Evolutionary conservation across 495 filamentous ascomycete genomes (phyloP), one percentile per base, ranked within the genome.

Genomic region (Cenococcum geophilum): DNA sequence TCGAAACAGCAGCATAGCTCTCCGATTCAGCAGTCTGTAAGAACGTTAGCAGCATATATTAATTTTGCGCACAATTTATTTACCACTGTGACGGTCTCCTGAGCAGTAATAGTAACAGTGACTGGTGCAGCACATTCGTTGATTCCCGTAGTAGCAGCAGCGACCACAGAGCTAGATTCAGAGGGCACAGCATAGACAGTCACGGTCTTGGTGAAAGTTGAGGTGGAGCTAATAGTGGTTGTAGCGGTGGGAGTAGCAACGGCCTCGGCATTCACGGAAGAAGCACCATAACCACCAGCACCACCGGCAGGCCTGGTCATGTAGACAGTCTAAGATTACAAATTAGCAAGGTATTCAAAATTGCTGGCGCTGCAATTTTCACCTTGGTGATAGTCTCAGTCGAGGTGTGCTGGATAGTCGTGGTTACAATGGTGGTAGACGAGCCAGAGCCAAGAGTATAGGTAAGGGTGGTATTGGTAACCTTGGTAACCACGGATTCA

Each of bases 71-170:
- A n/a, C n/a, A n/a, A n/a, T 10, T 14, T 37, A 63, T 59, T 55
- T 62, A 67, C 64, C 48, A 68, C 65, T 57, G 58, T 62, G 59
- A 68, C 62, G 18, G 62, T 65, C 62, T 68, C 66, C 58, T 62
- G 55, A 21, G 45, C 58, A 20, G 66, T 68, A 55, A 68, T 58
- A 12, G 66, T 68, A 25, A 65, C 59, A 23, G 62, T 65, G 47
- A 62, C 55, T 4, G 66, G 66, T 35, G 59, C 36, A 43, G 52
- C 55, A 56, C 66, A 68, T 54, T 60, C 62, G 35, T 42, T 60
- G 11, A 34, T 53, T n/a, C 52, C 53, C 16, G 57, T 57, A 21
- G 21, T 23, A 20, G 18, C 55, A 25, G 52, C 37, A 34, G 55
- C 55, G 23, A 43, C 55, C 12, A 47, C 36, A 47, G 53, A 27